These are phyloP conservation scores for Colletotrichum somersetense DNA, from an alignment of 2,329 filamentous ascomycete genomes.

Conservation along the genomic window DNA sequence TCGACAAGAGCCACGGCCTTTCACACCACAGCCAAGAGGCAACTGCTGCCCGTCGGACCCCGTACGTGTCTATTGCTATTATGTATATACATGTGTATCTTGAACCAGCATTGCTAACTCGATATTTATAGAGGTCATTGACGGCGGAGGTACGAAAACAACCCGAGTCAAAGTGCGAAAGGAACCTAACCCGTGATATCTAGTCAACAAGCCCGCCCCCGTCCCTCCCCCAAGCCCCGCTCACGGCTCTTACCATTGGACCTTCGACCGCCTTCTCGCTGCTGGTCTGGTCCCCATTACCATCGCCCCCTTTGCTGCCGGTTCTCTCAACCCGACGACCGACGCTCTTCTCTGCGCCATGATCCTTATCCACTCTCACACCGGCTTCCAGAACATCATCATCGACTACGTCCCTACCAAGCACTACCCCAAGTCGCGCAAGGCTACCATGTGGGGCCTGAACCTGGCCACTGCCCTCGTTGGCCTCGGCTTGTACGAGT, in stretches of 20 bases:
- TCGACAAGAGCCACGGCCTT: slow-evolving; percentile 79
- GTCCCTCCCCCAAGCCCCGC: slow-evolving; percentile 78
- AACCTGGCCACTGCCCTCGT: slow-evolving; percentile 83
- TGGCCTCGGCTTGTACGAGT: slow-evolving; percentile 93
- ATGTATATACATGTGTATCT: background rate
- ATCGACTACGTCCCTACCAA: slow-evolving; percentile 89
- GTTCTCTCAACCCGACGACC: slow-evolving; percentile 87
- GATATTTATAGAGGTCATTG: slow-evolving; percentile 71
- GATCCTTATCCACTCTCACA: slow-evolving; percentile 92
- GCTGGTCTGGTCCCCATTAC: slow-evolving; percentile 87
- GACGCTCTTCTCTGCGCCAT: slow-evolving; percentile 88
- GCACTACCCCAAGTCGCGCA: slow-evolving; percentile 76
- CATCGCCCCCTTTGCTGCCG: slow-evolving; percentile 90
- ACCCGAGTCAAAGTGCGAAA: slow-evolving; percentile 18
- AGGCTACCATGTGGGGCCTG: slow-evolving; percentile 80
- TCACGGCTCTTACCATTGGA: slow-evolving; percentile 99
- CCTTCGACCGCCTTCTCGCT: slow-evolving; percentile 89
- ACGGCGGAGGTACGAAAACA: slow-evolving; percentile 75
- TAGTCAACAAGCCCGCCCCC: slow-evolving; percentile 88
- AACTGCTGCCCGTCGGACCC: slow-evolving; percentile 85
- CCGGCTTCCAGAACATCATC: slow-evolving; percentile 92
- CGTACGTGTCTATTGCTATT: slow-evolving; percentile 68
- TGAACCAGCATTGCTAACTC: slow-evolving; percentile 56
- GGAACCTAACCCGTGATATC: slow-evolving; percentile 44
- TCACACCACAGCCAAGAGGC: slow-evolving; percentile 82